Evolutionary conservation across 2,329 filamentous ascomycete species (phyloP), one percentile per base, ranked within the genome.

Genomic region (Zarea fungicola): DNA sequence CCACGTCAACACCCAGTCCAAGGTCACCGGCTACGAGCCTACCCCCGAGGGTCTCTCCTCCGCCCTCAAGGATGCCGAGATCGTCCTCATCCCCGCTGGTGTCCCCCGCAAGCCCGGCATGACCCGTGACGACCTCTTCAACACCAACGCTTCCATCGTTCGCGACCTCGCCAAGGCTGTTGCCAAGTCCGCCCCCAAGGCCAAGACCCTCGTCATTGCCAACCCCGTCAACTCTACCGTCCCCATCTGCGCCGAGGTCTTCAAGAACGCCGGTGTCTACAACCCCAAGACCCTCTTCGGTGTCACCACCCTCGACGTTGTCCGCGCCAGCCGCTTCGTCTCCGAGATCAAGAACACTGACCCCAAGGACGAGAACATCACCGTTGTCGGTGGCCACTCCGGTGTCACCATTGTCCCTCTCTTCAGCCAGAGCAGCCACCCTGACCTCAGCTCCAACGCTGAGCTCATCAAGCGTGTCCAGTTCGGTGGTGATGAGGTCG

Each of bases 211-310:
- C 68, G 83, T 99, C 80, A 99, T 99, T 76, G 83, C 91, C 74
- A 99, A 99, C 85, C 93, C 93, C 55, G 91, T 99, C 77, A 99
- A 99, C 89, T 96, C 90, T 63, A 99, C 93, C 67, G 93, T 99
- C 65, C 93, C 93, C 70, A 99, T 99, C 76, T 85, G 85, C 68
- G 85, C 89, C 69, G 93, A 97, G 83, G 84, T 97, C 69, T 95
- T 91, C 88, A 97, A 97, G 86, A 76, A 81, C 70, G 80, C 77
- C 63, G 90, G 90, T 61, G 92, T 97, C 77, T 99, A 96, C 85
- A 92, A 99, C 84, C 91, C 93, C 73, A 95, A 95, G 85, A 89
- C 88, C 67, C 89, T 99, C 63, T 99, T 99, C 76, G 93, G 93
- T 80, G 93, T 99, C 68, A 99, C 93, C 75, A 97, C 93, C 66